Percentiles rank a stretch among this genome's conserved stretches.
phyloP scores from a whole-genome alignment of 257 asterid genomes.

The Solanum sejunctum region DNA sequence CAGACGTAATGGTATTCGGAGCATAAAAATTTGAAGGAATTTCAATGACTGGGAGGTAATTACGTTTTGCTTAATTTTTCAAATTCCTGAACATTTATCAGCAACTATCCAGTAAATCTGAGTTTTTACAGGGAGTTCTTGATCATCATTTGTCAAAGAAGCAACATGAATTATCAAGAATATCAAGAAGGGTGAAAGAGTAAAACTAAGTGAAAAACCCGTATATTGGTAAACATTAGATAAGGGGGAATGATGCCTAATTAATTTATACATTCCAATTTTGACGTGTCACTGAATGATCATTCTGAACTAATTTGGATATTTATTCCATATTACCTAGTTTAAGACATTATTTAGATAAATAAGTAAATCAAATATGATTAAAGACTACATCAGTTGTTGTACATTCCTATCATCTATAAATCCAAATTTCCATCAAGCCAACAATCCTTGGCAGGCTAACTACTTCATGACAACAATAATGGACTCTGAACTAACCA shows the following conservation, averaged over 20 bases:
- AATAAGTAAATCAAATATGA: neutral
- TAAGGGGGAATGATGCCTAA: neutral
- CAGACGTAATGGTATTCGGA: neutral
- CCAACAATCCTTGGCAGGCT: neutral
- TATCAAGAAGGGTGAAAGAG: neutral
- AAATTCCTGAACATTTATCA: neutral
- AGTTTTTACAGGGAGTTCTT: neutral
- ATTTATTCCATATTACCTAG: neutral
- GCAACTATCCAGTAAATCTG: neutral
- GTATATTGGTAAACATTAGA: neutral
- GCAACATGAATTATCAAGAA: neutral
- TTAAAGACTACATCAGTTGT: neutral
- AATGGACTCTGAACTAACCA: neutral
- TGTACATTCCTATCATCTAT: neutral
- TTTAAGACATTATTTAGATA: neutral
- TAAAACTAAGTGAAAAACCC: neutral
- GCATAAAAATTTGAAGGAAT: neutral
- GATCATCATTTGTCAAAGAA: neutral
- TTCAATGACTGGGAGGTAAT: neutral
- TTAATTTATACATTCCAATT: neutral
- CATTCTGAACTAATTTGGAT: neutral
- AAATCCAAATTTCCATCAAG: neutral
- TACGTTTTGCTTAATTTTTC: neutral
- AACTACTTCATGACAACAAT: neutral
- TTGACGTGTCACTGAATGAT: neutral